phyloP scores from a whole-genome alignment of 2,329 filamentous ascomycete species.

The Apiospora pterosperma region DNA sequence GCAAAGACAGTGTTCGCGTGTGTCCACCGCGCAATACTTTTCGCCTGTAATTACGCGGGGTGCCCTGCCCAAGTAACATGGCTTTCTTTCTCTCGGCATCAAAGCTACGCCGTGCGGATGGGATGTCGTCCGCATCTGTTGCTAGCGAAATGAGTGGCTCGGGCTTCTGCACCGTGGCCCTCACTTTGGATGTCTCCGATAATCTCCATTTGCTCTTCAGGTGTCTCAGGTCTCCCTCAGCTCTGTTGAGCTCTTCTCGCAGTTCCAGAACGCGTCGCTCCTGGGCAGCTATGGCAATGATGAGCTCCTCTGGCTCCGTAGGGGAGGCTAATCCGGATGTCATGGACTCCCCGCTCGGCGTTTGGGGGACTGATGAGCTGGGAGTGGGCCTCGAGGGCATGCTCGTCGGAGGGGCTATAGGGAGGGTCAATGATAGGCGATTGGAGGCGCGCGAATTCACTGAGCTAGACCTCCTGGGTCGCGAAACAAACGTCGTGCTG shows the following conservation, averaged over 20 bases:
- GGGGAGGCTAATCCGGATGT: slow-evolving; percentile 38
- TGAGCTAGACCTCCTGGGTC: slow-evolving; percentile 50
- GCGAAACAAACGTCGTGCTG: slow-evolving; percentile 38
- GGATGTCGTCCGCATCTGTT: slow-evolving; percentile 17
- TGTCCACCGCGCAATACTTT: slow-evolving; percentile 68
- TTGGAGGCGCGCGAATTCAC: slow-evolving; percentile 52
- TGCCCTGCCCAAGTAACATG: slow-evolving; percentile 53
- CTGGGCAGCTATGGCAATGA: slow-evolving; percentile 88
- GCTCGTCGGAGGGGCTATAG: slow-evolving; percentile 54
- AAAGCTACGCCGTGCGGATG: slow-evolving; percentile 34
- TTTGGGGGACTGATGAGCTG: slow-evolving; percentile 45
- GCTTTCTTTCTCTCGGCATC: slow-evolving; percentile 75
- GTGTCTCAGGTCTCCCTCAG: slow-evolving; percentile 70
- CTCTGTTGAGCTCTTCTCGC: slow-evolving; percentile 80
- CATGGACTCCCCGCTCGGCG: slow-evolving; percentile 42
- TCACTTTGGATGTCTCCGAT: slow-evolving; percentile 75
- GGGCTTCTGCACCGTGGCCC: slow-evolving; percentile 58
- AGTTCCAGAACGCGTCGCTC: slow-evolving; percentile 89
- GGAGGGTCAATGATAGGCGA: slow-evolving; percentile 58
- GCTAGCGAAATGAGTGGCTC: slow-evolving; percentile 45
- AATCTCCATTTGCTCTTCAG: slow-evolving; percentile 83
- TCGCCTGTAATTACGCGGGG: slow-evolving; percentile 42
- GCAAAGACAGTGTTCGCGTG: slow-evolving; percentile 67
- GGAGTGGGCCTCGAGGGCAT: slow-evolving; percentile 51
- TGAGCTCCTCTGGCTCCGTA: slow-evolving; percentile 62